These are phyloP conservation scores for Colletotrichum horii DNA, from an alignment of 2,329 filamentous ascomycete genomes.

Conservation along the genomic window DNA sequence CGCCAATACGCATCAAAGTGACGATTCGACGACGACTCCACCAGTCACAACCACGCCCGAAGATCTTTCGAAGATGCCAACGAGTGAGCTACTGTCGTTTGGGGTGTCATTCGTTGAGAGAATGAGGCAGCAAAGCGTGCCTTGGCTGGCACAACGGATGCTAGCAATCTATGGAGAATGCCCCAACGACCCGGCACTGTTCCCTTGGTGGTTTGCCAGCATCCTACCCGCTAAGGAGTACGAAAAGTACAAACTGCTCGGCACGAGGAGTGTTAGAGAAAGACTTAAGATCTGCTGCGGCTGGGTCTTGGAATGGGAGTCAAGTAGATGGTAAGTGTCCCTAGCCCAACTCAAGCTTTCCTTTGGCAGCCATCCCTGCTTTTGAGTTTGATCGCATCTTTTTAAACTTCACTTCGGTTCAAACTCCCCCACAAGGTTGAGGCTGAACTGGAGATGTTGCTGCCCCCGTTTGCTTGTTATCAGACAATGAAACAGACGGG, in stretches of 20 bases:
- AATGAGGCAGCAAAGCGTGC: slow-evolving; percentile 71
- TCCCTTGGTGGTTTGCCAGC: slow-evolving; percentile 91
- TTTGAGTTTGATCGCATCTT: not conserved
- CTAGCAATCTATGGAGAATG: slow-evolving; percentile 78
- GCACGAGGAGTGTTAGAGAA: slow-evolving; percentile 77
- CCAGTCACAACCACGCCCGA: slow-evolving; percentile 22
- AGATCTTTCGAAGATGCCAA: slow-evolving; percentile 66
- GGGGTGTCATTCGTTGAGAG: slow-evolving; percentile 70
- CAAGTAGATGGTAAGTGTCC: slow-evolving; percentile 69
- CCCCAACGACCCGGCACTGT: slow-evolving; percentile 75
- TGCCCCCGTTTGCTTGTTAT: slow-evolving; percentile 19
- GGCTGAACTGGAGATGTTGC: not conserved
- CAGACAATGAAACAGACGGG: slow-evolving; percentile 23
- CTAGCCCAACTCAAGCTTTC: not conserved
- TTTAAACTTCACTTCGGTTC: not conserved
- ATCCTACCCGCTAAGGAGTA: slow-evolving; percentile 78
- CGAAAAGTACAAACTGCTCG: slow-evolving; percentile 80
- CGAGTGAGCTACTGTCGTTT: slow-evolving; percentile 70
- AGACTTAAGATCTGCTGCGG: slow-evolving; percentile 81
- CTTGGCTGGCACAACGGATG: slow-evolving; percentile 77
- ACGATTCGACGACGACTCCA: not conserved
- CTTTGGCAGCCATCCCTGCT: not conserved
- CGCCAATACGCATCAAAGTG: slow-evolving; percentile 10
- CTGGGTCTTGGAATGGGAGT: slow-evolving; percentile 79
- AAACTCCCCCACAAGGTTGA: not conserved